These are phyloP conservation scores for Fusarium robinianum DNA, from an alignment of 2,329 filamentous ascomycete species.

Conservation along the genomic window DNA sequence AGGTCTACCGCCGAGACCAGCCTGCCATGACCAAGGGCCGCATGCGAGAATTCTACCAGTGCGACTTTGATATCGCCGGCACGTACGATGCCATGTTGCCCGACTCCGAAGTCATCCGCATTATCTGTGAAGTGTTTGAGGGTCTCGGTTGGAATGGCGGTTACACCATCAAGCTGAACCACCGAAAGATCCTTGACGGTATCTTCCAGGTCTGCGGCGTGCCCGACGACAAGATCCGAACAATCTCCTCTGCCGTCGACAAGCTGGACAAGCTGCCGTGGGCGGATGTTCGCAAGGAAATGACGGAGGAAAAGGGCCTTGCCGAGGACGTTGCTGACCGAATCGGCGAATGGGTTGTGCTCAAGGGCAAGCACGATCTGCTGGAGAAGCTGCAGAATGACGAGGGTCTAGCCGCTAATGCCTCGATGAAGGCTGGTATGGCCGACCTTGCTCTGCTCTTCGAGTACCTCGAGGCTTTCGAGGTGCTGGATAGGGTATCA, in stretches of 20 bases:
- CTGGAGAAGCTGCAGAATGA: slow-evolving; percentile 71
- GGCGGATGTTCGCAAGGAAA: slow-evolving; percentile 88
- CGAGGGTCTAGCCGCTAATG: slow-evolving; percentile 69
- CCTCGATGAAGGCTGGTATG: slow-evolving; percentile 76
- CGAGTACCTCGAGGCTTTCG: slow-evolving; percentile 79
- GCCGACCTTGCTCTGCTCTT: slow-evolving; percentile 81
- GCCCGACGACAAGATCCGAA: slow-evolving; percentile 80
- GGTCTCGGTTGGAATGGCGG: slow-evolving; percentile 72
- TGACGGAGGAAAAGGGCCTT: slow-evolving; percentile 90
- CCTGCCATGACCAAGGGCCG: slow-evolving; percentile 81
- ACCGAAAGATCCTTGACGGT: slow-evolving; percentile 91
- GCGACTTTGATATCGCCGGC: slow-evolving; percentile 94
- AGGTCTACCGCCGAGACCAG: slow-evolving; percentile 64
- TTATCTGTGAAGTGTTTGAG: slow-evolving; percentile 84
- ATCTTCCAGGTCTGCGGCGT: slow-evolving; percentile 92
- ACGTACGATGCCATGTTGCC: slow-evolving; percentile 88
- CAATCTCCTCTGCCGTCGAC: slow-evolving; percentile 91
- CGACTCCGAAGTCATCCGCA: slow-evolving; percentile 85
- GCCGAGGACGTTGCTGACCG: slow-evolving; percentile 77
- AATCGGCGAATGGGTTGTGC: slow-evolving; percentile 83
- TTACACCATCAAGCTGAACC: slow-evolving; percentile 91
- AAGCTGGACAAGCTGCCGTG: slow-evolving; percentile 94
- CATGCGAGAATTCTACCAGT: slow-evolving; percentile 97
- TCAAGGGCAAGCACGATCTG: slow-evolving; percentile 75
- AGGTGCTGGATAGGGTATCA: slow-evolving; percentile 72